Conservation (phyloP, 805 yeast species). For the Wickerhamiella domercqiae region DNA sequence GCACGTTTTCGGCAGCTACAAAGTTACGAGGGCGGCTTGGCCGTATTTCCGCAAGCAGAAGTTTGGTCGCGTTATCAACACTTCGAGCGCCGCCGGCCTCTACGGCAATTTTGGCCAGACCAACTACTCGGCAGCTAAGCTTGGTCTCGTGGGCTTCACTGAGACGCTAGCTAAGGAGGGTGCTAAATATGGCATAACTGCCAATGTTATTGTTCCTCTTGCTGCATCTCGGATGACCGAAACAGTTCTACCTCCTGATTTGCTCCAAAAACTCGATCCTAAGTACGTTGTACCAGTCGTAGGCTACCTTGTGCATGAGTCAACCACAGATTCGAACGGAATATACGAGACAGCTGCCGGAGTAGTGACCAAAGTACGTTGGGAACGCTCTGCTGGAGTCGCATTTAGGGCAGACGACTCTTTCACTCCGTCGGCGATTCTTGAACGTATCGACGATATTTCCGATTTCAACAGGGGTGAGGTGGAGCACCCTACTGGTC, state of each 20-base stretch:
- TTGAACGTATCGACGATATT: conserved; percentile 48
- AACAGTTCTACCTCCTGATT: conserved; percentile 67
- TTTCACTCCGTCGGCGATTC: conserved; percentile 75
- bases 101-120: conserved; percentile 96
- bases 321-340: conserved; percentile 48
- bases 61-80: conserved; percentile 79
- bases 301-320: conserved; percentile 58
- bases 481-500: conserved; percentile 51
- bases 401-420: conserved; percentile 61
- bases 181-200: conserved; percentile 60
- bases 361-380: conserved; percentile 74
- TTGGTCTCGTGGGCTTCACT: conserved; percentile 78
- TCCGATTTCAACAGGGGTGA: conserved; percentile 41
- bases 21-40: conserved; percentile 84
- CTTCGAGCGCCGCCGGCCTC: conserved; percentile 95
- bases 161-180: conserved; percentile 96
- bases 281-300: conserved; percentile 89
- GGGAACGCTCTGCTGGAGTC: conserved; percentile 87
- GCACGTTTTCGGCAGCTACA: conserved; percentile 80
- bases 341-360: conserved; percentile 93
- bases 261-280: conserved; percentile 66
- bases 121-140: conserved; percentile 86
- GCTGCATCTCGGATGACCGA: conserved; percentile 97
- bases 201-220: conserved; percentile 82
- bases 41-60: conserved; percentile 69